Evolutionary conservation across 352 stramenopile species (phyloP).

Genomic region (Aphanomyces stellatus): DNA sequence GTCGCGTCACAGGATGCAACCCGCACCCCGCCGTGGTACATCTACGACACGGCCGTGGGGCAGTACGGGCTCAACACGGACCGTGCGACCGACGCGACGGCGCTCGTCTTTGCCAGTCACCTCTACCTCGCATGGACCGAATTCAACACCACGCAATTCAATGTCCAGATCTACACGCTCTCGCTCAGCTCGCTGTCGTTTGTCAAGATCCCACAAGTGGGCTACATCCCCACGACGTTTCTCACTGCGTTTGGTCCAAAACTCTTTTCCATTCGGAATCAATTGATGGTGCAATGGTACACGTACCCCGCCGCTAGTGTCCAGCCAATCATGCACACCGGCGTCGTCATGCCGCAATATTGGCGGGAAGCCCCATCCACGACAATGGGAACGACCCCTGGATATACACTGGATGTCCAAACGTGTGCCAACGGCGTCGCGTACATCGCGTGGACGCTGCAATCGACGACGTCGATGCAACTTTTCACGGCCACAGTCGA

Average conservation of each 20-base stretch:
- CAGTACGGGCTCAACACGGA: constrained; percentile 43
- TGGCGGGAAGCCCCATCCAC: constrained; percentile 8
- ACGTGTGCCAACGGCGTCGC: constrained; percentile 21
- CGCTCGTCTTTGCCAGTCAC: constrained; percentile 36
- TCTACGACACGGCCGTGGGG: constrained; percentile 50
- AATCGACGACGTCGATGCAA: constrained; percentile 15
- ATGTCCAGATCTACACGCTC: constrained; percentile 44
- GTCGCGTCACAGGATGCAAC: constrained; percentile 37
- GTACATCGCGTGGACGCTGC: constrained; percentile 36
- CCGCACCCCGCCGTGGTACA: constrained; percentile 47
- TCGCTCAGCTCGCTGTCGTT: constrained; percentile 6
- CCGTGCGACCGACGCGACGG: constrained; percentile 31
- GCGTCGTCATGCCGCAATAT: constrained; percentile 11
- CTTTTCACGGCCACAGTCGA: neutral
- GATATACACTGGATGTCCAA: no score
- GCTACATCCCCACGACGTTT: neutral
- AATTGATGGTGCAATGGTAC: constrained; percentile 12
- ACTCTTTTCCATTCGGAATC: neutral
- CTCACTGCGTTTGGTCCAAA: neutral
- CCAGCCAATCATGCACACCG: neutral
- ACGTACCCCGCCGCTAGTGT: neutral
- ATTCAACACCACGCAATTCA: constrained; percentile 22
- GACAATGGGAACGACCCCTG: neutral
- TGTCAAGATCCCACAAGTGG: constrained; percentile 8
- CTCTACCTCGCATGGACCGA: constrained; percentile 63